phyloP scores from a whole-genome alignment of 1,139 yeast genomes.

The Suhomyces kunorum region DNA sequence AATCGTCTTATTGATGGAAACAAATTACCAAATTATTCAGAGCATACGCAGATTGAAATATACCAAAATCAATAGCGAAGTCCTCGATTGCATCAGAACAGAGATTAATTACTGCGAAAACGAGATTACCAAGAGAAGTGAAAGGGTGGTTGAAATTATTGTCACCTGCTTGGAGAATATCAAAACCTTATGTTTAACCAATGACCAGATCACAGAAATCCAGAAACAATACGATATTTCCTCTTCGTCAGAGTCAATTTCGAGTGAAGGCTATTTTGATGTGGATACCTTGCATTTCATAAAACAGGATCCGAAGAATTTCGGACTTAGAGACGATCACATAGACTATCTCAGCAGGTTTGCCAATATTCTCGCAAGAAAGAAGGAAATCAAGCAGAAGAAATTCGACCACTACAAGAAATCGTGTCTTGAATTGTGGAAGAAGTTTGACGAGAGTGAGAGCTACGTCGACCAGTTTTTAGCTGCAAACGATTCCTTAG shows the following conservation, averaged over 20 bases:
- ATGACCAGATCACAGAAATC: constrained; percentile 36
- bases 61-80: constrained; percentile 39
- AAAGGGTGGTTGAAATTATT: constrained; percentile 27
- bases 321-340: constrained; percentile 43
- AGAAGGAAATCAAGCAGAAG: constrained; percentile 35
- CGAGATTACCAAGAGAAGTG: constrained; percentile 30
- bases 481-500: constrained; percentile 36
- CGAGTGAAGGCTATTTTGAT: constrained; percentile 32
- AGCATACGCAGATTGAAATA: constrained; percentile 39
- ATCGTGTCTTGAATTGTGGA: constrained; percentile 52
- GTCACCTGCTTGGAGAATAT: constrained; percentile 32
- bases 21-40: constrained; percentile 40
- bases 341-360: constrained; percentile 34
- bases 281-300: constrained; percentile 40
- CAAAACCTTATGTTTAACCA: constrained; percentile 30
- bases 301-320: constrained; percentile 38
- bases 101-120: constrained; percentile 31
- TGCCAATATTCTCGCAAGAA: constrained; percentile 27
- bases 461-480: constrained; percentile 43
- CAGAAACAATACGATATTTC: constrained; percentile 32
- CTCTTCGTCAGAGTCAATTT: constrained; percentile 19
- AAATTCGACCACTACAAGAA: constrained; percentile 34
- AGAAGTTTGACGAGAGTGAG: constrained; percentile 43
- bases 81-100: constrained; percentile 25
- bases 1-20: constrained; percentile 19